Evolutionary conservation across 352 stramenopile species (phyloP), one percentile per base, ranked within the genome.

Genomic region (Phytophthora litchii): DNA sequence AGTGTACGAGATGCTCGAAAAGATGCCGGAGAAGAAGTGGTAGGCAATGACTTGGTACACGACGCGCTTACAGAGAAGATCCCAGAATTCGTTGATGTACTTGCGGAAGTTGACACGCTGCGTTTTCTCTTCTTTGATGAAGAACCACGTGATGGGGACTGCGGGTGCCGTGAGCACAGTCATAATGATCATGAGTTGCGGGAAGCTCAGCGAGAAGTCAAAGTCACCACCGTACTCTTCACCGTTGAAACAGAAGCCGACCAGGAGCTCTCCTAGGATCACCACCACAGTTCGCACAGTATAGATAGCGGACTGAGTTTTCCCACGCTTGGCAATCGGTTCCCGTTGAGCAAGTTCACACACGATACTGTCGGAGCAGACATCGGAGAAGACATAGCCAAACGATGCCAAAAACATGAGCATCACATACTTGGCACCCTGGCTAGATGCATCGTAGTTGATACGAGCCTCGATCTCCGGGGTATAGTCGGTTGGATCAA

Each of bases 351-450:
- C 54, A 13, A 61, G 54, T 11, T 61, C 54, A 20, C 54, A 61
- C 34, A 61, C 54, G 9, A 61, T 61, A 29, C 54, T 61, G 43
- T 61, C 54, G 4, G 54, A 61, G n/a, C 43, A 61, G 23, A 61
- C 54, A 7, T 61, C 42, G 13, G 54, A 61, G 43, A 61, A 61
- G 34, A 61, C 54, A 19, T 61, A 61, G 1, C 54, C 54, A 12
- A 61, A 27, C 4, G 54, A 27, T 3, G 54, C 54, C 12, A 54
- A 17, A 17, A 61, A 61, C 54, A 61, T 61, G 32, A 61, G n/a
- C 16, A 61, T 47, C 16, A 61, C 54, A 23, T 61, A 61, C 35
- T 61, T 61, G 10, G 54, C 54, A 16, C 54, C 54, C 25, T 61
- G 16, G 10, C 43, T 55, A 10, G 54, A 32, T 8, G 54, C 54